phyloP scores from a whole-genome alignment of 129 eudicot species.

The Gnaphalium uliginosum region DNA sequence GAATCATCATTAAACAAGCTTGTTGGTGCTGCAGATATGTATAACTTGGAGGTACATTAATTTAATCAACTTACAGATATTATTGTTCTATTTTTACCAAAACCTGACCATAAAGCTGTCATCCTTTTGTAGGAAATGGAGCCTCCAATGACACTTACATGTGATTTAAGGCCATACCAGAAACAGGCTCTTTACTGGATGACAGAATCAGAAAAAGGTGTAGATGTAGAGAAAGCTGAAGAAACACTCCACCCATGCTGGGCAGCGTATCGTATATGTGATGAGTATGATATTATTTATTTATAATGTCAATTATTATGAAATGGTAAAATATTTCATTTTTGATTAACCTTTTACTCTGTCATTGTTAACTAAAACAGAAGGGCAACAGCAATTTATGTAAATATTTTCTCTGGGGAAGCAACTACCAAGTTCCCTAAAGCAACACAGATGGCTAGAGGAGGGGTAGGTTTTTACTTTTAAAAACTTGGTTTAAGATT shows the following conservation, averaged over 20 bases:
- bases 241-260: conserved; percentile 87
- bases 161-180: conserved; percentile 82
- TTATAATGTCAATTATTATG: not conserved
- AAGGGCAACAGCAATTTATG: conserved; percentile 74
- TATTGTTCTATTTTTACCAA: not conserved
- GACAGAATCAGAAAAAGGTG: conserved; percentile 71
- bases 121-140: conserved; percentile 10
- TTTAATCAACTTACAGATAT: not conserved
- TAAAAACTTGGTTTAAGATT: not conserved
- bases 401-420: conserved; percentile 84
- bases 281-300: conserved; percentile 49
- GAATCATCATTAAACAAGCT: conserved; percentile 82
- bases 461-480: conserved; percentile 58
- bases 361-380: conserved; percentile 32
- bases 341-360: not conserved
- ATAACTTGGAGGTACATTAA: conserved; percentile 62
- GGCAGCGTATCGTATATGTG: conserved; percentile 77
- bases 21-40: conserved; percentile 81
- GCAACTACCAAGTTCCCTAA: conserved; percentile 75
- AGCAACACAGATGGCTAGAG: conserved; percentile 73
- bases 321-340: not conserved
- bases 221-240: conserved; percentile 61
- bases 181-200: conserved; percentile 90
- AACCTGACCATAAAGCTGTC: not conserved
- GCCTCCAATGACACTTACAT: conserved; percentile 65